A percentile compares a stretch with the other conserved stretches of the same genome.
These are phyloP conservation scores for Corniculantispora saksenae DNA, from an alignment of 2,329 filamentous ascomycete genomes.

Conservation along the genomic window DNA sequence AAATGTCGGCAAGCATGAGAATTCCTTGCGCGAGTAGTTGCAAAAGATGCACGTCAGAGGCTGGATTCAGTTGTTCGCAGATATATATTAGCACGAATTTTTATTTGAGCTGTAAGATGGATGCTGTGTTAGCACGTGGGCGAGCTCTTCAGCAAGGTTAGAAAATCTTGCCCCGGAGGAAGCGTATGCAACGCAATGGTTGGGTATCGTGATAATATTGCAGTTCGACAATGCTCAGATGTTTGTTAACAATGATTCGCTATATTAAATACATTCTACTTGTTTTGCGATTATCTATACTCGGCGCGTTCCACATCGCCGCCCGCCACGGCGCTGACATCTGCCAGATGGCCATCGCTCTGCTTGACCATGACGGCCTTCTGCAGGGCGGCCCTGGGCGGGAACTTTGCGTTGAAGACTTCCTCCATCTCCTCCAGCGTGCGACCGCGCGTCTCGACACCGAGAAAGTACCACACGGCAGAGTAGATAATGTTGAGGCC, in stretches of 20 bases:
- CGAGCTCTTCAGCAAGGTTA: too few relatives aligned
- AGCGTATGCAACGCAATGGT: too few relatives aligned
- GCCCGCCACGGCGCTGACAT: conserved; percentile 15
- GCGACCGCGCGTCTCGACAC: conserved; percentile 33
- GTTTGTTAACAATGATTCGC: not conserved
- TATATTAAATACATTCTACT: not conserved
- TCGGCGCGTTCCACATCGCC: conserved; percentile 4
- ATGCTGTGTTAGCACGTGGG: too few relatives aligned
- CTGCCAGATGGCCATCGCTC: conserved; percentile 25
- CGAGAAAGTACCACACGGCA: conserved; percentile 31
- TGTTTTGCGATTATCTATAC: not conserved
- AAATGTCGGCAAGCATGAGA: too few relatives aligned
- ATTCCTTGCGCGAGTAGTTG: too few relatives aligned
- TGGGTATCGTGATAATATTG: too few relatives aligned
- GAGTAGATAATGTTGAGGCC: conserved; percentile 33
- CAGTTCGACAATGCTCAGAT: too few relatives aligned
- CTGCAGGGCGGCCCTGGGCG: conserved; percentile 39
- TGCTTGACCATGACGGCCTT: conserved; percentile 32
- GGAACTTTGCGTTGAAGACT: conserved; percentile 40
- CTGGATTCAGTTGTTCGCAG: too few relatives aligned
- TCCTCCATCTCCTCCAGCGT: conserved; percentile 48
- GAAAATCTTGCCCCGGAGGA: too few relatives aligned
- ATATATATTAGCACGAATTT: too few relatives aligned
- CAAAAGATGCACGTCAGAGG: too few relatives aligned
- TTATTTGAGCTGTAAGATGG: too few relatives aligned